Evolutionary conservation across 768 basidiomycete species (phyloP).

Genomic region (Mrakia gelida): DNA sequence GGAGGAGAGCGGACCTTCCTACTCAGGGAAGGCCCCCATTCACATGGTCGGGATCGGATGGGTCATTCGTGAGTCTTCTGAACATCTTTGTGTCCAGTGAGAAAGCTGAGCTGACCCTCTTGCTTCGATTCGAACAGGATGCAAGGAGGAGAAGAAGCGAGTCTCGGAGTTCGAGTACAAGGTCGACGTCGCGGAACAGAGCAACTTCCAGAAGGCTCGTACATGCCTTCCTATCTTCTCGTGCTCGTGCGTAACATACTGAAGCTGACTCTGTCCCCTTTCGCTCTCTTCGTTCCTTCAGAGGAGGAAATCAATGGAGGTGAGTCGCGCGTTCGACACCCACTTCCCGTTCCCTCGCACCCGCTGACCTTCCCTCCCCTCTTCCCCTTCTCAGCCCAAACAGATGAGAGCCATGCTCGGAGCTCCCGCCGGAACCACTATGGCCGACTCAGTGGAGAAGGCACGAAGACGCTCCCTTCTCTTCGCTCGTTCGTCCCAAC

Average conservation of each 20-base stretch:
- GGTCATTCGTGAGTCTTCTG: constrained; percentile 37
- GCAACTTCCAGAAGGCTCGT: constrained; percentile 39
- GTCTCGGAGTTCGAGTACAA: constrained; percentile 37
- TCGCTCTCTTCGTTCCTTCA: too few species aligned
- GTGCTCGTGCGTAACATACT: too few species aligned
- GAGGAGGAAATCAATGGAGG: constrained; percentile 46
- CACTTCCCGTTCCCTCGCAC: constrained; percentile 15
- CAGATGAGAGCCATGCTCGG: constrained; percentile 4
- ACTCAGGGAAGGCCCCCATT: neutral
- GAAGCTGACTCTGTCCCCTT: too few species aligned
- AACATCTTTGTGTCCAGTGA: neutral
- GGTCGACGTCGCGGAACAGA: constrained; percentile 40
- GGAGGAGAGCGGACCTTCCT: neutral
- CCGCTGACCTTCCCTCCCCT: neutral
- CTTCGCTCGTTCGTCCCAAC: constrained; percentile 40
- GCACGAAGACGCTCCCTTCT: constrained; percentile 38
- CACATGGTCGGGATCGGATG: constrained; percentile 44
- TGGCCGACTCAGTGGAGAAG: constrained; percentile 34
- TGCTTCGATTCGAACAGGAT: constrained; percentile 18
- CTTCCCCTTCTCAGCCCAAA: constrained; percentile 7
- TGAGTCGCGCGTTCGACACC: constrained; percentile 33
- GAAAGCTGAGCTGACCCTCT: neutral
- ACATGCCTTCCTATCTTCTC: too few species aligned
- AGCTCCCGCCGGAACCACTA: neutral
- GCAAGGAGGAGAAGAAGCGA: constrained; percentile 41